These are phyloP conservation scores for Ophiostoma fasciatum DNA, from an alignment of 2,329 filamentous ascomycete species.

Conservation along the genomic window DNA sequence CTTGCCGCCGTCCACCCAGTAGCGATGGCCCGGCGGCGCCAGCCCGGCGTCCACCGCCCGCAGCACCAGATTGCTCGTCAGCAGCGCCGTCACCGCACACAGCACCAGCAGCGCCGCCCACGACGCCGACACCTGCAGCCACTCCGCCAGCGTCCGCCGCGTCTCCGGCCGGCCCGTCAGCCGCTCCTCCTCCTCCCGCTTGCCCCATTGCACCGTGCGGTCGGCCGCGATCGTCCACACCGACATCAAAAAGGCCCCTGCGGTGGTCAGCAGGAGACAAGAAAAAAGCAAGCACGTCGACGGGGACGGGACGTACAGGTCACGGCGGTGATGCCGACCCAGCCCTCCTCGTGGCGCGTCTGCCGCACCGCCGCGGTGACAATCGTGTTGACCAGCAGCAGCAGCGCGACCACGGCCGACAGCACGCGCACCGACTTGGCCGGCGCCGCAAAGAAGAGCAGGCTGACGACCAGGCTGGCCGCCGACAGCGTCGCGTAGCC, in stretches of 20 bases:
- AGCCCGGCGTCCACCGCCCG: constrained; percentile 67
- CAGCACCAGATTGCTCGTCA: constrained; percentile 66
- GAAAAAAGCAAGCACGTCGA: background rate
- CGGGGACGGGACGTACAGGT: constrained; percentile 37
- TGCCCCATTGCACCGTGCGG: constrained; percentile 77
- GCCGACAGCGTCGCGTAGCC: constrained; percentile 67
- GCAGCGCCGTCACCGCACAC: constrained; percentile 52
- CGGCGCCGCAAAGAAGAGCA: constrained; percentile 79
- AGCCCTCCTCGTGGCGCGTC: constrained; percentile 71
- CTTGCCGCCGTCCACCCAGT: constrained; percentile 69
- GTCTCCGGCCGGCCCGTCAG: constrained; percentile 81
- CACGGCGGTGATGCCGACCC: constrained; percentile 77
- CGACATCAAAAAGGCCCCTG: constrained; percentile 59
- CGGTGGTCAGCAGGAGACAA: background rate
- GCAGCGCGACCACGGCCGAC: constrained; percentile 48
- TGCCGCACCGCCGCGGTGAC: constrained; percentile 62
- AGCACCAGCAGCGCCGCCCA: constrained; percentile 58
- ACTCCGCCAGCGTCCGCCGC: constrained; percentile 66
- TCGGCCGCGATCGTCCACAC: constrained; percentile 70
- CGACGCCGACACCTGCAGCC: constrained; percentile 64
- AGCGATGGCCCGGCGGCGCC: constrained; percentile 55
- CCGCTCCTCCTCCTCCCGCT: constrained; percentile 81
- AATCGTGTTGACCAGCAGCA: constrained; percentile 62
- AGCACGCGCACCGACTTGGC: constrained; percentile 65
- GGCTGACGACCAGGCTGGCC: constrained; percentile 57